Evolutionary conservation across 176 grass and related monocot species (phyloP).

Genomic region (Saccharum spontaneum): DNA sequence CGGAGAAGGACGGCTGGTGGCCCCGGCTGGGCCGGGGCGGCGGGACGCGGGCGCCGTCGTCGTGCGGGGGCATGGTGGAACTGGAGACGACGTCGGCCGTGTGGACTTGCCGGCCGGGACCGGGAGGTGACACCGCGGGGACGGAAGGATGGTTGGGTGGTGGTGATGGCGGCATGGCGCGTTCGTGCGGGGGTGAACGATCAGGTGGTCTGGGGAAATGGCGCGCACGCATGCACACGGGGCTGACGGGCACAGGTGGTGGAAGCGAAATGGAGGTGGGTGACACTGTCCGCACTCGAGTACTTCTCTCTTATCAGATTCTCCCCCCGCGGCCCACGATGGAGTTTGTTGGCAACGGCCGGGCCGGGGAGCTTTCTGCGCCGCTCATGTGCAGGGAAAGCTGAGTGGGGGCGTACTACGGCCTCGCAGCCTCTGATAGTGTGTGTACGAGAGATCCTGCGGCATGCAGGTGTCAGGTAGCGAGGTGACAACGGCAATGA

Average conservation of each 20-base stretch:
- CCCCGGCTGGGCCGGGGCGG: constrained; percentile 42
- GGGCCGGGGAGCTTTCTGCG: constrained; percentile 1
- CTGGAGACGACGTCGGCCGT: not conserved
- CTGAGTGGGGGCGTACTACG: not conserved
- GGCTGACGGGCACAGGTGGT: not conserved
- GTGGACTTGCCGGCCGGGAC: constrained; percentile 8
- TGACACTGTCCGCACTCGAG: constrained; percentile 38
- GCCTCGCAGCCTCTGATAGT: not conserved
- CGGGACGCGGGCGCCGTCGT: constrained; percentile 14
- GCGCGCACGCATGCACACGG: not conserved
- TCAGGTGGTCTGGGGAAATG: constrained; percentile 27
- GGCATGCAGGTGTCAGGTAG: not conserved
- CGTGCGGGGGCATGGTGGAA: constrained; percentile 43
- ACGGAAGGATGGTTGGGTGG: not conserved
- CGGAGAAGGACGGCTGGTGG: constrained; percentile 75
- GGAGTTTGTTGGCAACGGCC: constrained; percentile 30
- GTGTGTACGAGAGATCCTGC: not conserved
- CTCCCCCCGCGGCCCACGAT: not conserved
- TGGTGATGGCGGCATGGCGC: not conserved
- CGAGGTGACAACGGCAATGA: not conserved
- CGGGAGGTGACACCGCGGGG: not conserved
- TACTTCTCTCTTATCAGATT: not conserved
- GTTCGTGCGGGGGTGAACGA: constrained; percentile 49
- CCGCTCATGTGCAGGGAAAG: constrained; percentile 9
- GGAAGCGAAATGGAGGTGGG: constrained; percentile 22